phyloP scores from a whole-genome alignment of 2,329 filamentous ascomycete species.

The Verticillium isaacii region DNA sequence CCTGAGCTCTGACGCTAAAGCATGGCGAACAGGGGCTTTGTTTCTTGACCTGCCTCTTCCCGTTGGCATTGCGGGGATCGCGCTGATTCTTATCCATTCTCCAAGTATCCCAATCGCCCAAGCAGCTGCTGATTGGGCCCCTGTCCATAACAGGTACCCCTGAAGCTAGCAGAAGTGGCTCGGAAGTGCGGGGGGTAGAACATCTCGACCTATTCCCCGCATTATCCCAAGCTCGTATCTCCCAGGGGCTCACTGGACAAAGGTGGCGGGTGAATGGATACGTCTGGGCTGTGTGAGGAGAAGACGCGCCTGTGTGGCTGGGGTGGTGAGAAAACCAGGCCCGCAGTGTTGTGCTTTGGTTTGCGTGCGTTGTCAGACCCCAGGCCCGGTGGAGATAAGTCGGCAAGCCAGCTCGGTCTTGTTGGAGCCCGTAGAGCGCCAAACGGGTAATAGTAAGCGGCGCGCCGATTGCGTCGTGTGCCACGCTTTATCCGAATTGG shows the following conservation, averaged over 20 bases:
- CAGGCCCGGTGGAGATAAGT: too few species aligned
- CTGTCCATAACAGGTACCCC: background rate
- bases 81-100: background rate
- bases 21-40: background rate
- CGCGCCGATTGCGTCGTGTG: too few species aligned
- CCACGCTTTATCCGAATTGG: too few species aligned
- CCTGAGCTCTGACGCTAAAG: background rate
- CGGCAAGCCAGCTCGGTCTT: too few species aligned
- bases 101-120: background rate
- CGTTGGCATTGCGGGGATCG: slow-evolving; percentile 1
- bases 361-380: too few species aligned
- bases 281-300: background rate
- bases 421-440: too few species aligned
- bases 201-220: background rate
- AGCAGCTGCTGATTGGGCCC: background rate
- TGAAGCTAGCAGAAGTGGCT: background rate
- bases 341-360: too few species aligned
- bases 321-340: too few species aligned
- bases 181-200: background rate
- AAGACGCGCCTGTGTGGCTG: background rate
- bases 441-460: too few species aligned
- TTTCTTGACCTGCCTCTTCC: slow-evolving; percentile 2
- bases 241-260: background rate
- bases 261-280: background rate
- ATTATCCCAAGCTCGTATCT: background rate